A percentile compares a stretch with the other conserved stretches of the same genome.
phyloP scores from a whole-genome alignment of 257 asterid genomes.

The Striga asiatica region DNA sequence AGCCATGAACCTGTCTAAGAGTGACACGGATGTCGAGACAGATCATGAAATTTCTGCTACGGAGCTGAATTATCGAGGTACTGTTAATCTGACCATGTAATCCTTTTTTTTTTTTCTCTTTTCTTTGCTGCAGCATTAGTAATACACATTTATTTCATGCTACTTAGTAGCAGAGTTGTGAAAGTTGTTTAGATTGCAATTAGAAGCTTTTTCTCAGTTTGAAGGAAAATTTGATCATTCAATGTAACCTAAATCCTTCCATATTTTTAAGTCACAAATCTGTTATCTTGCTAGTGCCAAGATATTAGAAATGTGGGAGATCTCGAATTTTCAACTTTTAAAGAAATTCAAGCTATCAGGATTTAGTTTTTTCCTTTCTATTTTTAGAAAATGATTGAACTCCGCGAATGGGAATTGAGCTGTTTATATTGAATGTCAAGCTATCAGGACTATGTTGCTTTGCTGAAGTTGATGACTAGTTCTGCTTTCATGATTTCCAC shows the following conservation, averaged over 20 bases:
- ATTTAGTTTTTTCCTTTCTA: too few species aligned
- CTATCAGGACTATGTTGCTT: background rate
- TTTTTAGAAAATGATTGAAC: background rate
- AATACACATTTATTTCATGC: background rate
- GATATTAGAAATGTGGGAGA: background rate
- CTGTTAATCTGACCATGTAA: background rate
- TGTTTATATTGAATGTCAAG: too few species aligned
- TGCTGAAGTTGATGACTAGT: background rate
- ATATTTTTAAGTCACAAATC: background rate
- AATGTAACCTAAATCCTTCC: background rate
- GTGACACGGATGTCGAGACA: slow-evolving; percentile 35
- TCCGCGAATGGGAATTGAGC: background rate
- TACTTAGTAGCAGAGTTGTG: background rate
- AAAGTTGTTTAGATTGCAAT: background rate
- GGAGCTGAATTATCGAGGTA: slow-evolving; percentile 35
- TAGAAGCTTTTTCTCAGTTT: background rate
- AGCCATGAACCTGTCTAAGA: slow-evolving; percentile 28
- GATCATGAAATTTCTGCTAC: slow-evolving; percentile 24
- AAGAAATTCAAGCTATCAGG: too few species aligned
- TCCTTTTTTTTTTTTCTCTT: background rate
- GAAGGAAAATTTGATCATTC: background rate
- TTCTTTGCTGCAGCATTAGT: slow-evolving; percentile 2
- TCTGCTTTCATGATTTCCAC: background rate
- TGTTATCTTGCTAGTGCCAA: background rate
- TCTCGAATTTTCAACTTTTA: background rate